A percentile compares a stretch with the other conserved stretches of the same genome.
Conservation (phyloP, 441 rosid species). For the Populus hybrid region DNA sequence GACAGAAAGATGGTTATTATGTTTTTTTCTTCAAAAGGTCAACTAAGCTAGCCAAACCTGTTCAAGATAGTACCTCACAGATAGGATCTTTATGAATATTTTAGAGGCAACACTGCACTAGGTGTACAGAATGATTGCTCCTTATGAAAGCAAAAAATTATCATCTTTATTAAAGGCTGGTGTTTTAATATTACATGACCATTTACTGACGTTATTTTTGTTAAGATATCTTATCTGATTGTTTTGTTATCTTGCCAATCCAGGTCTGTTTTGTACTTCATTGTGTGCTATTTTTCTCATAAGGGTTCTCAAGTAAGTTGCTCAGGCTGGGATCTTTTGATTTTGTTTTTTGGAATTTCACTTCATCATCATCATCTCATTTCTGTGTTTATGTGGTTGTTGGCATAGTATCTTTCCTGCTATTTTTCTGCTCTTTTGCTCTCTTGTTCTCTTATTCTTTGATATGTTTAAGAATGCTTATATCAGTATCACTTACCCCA, state of each 20-base stretch:
- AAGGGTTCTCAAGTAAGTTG: constrained; percentile 85
- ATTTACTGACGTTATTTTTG: not conserved
- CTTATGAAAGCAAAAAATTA: not conserved
- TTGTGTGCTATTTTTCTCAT: constrained; percentile 72
- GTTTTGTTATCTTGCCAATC: constrained; percentile 33
- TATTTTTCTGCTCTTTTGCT: not conserved
- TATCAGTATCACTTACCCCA: not conserved
- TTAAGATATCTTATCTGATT: constrained; percentile 9
- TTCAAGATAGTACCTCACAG: not conserved
- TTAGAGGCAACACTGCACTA: not conserved
- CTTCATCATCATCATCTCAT: constrained; percentile 1
- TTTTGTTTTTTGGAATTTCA: constrained; percentile 7
- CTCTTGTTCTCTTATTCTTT: not conserved
- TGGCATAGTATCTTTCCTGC: too few relatives aligned
- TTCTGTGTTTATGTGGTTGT: not conserved
- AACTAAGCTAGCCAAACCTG: not conserved
- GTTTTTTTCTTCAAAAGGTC: not conserved
- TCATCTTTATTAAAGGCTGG: constrained; percentile 1
- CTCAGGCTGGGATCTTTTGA: constrained; percentile 15
- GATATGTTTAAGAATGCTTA: not conserved
- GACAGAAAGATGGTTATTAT: not conserved
- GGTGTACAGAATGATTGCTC: not conserved
- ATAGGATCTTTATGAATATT: not conserved
- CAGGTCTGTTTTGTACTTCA: constrained; percentile 89
- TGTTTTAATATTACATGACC: not conserved